Evolutionary conservation across 192 early-diverging fungal genomes (phyloP).

Genomic region (Backusella tuberculispora): DNA sequence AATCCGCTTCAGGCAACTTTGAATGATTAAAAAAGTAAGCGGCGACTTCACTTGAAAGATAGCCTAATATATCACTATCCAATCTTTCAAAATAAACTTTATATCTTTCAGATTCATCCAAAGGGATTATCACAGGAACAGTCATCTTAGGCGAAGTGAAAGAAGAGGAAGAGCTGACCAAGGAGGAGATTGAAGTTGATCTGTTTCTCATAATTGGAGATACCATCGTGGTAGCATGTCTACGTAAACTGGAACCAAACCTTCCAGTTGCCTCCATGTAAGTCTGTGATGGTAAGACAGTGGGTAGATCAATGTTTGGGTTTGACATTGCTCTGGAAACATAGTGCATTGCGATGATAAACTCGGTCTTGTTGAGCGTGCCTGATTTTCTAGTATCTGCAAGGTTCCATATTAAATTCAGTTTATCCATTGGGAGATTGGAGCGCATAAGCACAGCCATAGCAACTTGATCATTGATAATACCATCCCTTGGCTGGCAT

Average conservation of each 20-base stretch:
- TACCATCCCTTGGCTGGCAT: constrained; percentile 61
- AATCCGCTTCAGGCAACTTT: constrained; percentile 34
- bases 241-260: not conserved
- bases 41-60: constrained; percentile 57
- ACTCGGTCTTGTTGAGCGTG: constrained; percentile 77
- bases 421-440: constrained; percentile 71
- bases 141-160: not conserved
- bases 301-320: constrained; percentile 64
- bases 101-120: constrained; percentile 72
- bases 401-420: constrained; percentile 79
- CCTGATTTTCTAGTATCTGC: constrained; percentile 74
- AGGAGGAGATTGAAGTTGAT: constrained; percentile 21
- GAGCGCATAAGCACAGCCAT: constrained; percentile 81
- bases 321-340: constrained; percentile 78
- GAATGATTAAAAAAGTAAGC: constrained; percentile 47
- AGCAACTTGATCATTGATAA: constrained; percentile 67
- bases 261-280: constrained; percentile 49
- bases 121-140: constrained; percentile 70
- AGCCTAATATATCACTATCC: constrained; percentile 65
- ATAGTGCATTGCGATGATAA: constrained; percentile 88
- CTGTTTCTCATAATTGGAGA: constrained; percentile 24
- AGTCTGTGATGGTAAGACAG: constrained; percentile 62
- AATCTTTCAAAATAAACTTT: constrained; percentile 76
- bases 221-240: constrained; percentile 35
- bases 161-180: constrained; percentile 18